Conservation (phyloP, 164 flowering plant species). For the Nelumbo lutea region DNA sequence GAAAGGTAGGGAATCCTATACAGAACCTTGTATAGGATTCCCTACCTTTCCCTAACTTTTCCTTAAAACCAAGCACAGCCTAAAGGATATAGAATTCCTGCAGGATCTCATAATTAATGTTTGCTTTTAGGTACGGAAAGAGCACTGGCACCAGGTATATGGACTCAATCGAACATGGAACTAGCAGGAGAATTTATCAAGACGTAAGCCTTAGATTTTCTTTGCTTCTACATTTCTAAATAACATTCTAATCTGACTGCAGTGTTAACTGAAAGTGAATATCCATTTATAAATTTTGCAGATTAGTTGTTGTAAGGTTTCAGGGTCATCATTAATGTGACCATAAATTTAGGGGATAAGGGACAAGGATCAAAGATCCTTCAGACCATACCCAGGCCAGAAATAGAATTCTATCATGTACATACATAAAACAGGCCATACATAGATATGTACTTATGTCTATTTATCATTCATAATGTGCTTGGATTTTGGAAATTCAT, state of each 20-base stretch:
- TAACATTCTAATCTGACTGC: background rate
- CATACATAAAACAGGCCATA: too few species aligned
- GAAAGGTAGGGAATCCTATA: too few species aligned
- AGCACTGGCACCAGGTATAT: constrained; percentile 17
- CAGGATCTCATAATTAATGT: constrained; percentile 11
- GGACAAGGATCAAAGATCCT: background rate
- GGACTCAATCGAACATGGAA: constrained; percentile 17
- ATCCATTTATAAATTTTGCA: background rate
- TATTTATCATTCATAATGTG: background rate
- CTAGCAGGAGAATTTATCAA: constrained; percentile 7
- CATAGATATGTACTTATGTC: background rate
- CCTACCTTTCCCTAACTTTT: too few species aligned
- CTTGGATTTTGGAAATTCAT: background rate
- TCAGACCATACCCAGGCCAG: background rate
- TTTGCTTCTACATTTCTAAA: background rate
- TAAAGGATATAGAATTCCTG: background rate
- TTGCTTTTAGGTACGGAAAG: constrained; percentile 21
- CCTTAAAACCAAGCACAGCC: too few species aligned
- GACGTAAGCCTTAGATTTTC: constrained; percentile 19
- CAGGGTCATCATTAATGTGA: background rate
- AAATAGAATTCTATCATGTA: background rate
- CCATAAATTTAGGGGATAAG: background rate
- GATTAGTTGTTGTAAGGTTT: background rate
- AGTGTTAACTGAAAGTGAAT: background rate
- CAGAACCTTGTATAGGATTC: too few species aligned